A percentile compares a stretch with the other conserved stretches of the same genome.
Evolutionary conservation across 2,329 filamentous ascomycete genomes (phyloP).

Genomic region (Cephalotrichum gorgonifer): DNA sequence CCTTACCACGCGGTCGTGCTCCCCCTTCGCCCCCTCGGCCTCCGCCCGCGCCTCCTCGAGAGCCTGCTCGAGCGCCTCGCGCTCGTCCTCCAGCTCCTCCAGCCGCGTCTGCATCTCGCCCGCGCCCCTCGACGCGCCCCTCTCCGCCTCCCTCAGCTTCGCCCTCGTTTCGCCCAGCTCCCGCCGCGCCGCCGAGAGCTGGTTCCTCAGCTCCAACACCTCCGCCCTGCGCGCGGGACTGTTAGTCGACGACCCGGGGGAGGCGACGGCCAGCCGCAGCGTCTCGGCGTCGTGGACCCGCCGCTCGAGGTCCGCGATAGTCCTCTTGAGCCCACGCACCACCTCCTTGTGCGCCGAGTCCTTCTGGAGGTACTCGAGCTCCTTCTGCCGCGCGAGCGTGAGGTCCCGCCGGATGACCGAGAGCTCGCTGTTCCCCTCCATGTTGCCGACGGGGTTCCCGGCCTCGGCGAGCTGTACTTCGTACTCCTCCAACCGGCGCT

Average conservation of each 20-base stretch:
- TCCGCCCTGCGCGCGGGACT: constrained; percentile 44
- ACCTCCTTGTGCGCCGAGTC: constrained; percentile 53
- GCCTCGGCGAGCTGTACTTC: constrained; percentile 29
- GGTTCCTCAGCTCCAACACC: constrained; percentile 45
- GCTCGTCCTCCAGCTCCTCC: constrained; percentile 48
- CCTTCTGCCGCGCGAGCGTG: constrained; percentile 53
- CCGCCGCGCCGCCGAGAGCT: constrained; percentile 50
- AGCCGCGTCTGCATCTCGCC: constrained; percentile 44
- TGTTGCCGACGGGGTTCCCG: constrained; percentile 17
- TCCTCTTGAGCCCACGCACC: constrained; percentile 52
- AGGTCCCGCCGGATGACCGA: constrained; percentile 54
- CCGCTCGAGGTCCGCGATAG: constrained; percentile 56
- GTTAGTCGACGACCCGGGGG: constrained; percentile 34
- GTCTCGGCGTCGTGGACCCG: constrained; percentile 56
- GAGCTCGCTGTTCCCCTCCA: constrained; percentile 41
- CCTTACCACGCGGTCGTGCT: constrained; percentile 31
- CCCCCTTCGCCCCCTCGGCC: constrained; percentile 33
- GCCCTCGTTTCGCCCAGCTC: constrained; percentile 44
- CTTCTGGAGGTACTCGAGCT: constrained; percentile 54
- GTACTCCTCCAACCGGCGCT: constrained; percentile 47
- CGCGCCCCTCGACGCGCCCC: constrained; percentile 26
- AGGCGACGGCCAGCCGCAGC: constrained; percentile 31
- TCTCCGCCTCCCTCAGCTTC: constrained; percentile 40
- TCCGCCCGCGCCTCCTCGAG: constrained; percentile 44
- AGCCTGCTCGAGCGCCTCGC: constrained; percentile 45